These are phyloP conservation scores for Solanum etuberosum DNA, from an alignment of 257 asterid genomes.

Conservation along the genomic window DNA sequence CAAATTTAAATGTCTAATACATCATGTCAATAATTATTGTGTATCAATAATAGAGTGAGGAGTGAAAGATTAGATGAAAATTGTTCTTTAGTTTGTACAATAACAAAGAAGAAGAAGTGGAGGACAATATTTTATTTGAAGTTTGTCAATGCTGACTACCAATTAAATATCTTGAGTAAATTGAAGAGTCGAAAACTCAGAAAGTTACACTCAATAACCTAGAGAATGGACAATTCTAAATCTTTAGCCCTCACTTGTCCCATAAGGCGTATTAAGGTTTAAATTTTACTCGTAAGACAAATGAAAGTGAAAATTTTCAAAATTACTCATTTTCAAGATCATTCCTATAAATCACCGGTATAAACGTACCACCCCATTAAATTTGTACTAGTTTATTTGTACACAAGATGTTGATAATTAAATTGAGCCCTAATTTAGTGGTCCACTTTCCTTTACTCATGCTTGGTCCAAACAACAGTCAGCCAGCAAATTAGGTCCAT, in stretches of 20 bases:
- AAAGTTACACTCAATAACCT: not conserved
- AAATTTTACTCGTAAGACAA: not conserved
- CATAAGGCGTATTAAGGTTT: not conserved
- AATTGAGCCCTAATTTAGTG: not conserved
- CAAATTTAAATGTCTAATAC: not conserved
- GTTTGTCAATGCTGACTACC: not conserved
- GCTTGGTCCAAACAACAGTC: not conserved
- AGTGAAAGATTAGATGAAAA: not conserved
- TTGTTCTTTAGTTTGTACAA: not conserved
- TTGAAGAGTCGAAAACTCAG: fast-evolving
- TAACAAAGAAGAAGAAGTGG: not conserved
- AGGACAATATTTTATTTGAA: not conserved
- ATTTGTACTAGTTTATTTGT: not conserved
- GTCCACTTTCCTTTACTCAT: not conserved
- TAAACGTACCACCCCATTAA: not conserved
- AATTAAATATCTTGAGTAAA: not conserved
- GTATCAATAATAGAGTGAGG: not conserved
- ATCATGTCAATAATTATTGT: not conserved
- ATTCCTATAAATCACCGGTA: not conserved
- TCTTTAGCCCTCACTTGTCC: not conserved
- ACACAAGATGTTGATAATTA: not conserved
- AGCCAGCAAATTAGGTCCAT: not conserved
- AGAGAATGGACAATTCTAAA: not conserved
- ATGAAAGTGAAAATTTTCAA: fast-evolving
- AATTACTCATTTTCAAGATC: not conserved